Percentiles rank a stretch among this genome's conserved stretches.
phyloP scores from a whole-genome alignment of 768 basidiomycete genomes.

The Mycena galericulata region DNA sequence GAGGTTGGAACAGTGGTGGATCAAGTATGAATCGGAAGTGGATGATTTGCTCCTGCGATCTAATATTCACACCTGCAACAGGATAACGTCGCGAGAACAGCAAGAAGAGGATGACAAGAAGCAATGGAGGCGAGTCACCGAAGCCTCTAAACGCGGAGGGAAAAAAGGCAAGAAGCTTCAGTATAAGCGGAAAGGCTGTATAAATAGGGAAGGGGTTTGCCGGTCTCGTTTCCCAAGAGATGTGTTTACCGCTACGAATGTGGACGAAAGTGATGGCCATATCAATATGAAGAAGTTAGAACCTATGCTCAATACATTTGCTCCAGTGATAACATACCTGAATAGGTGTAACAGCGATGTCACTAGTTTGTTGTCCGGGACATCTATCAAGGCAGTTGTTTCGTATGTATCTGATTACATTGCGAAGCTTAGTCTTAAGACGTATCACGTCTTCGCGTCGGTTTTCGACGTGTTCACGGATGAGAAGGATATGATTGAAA shows the following conservation, averaged over 20 bases:
- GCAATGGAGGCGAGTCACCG: background rate
- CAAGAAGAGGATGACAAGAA: background rate
- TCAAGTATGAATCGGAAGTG: conserved; percentile 16
- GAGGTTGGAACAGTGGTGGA: conserved; percentile 26
- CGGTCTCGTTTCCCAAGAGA: conserved; percentile 39
- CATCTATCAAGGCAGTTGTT: background rate
- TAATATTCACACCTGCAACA: conserved; percentile 37
- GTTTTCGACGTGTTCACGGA: background rate
- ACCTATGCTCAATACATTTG: background rate
- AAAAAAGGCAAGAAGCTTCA: background rate
- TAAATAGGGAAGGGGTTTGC: conserved; percentile 29
- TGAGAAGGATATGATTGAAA: background rate
- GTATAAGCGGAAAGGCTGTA: conserved; percentile 16
- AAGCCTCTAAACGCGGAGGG: background rate
- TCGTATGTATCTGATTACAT: background rate
- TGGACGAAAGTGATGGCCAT: conserved; percentile 35
- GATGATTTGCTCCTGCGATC: conserved; percentile 35
- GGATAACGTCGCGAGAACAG: background rate
- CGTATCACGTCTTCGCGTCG: background rate
- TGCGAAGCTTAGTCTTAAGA: background rate
- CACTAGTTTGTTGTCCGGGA: too few species aligned
- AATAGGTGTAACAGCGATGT: background rate
- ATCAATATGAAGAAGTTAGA: too few species aligned
- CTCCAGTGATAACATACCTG: background rate
- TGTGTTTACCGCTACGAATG: conserved; percentile 9